Base-by-base conservation (phyloP, 106 monocot genomes). In the Narthecium ossifragum region DNA sequence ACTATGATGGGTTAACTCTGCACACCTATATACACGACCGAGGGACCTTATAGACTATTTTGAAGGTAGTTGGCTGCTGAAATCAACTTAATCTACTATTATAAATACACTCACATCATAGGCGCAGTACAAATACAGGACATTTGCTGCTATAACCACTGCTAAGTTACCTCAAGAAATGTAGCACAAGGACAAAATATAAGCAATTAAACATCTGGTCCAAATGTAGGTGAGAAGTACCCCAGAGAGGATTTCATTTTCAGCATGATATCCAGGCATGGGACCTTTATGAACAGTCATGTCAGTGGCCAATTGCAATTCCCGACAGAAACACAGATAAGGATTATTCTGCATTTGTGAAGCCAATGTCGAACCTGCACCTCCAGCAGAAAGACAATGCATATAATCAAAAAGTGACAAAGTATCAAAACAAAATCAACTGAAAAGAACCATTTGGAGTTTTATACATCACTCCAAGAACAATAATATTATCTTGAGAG, bases 261-360 rank as follows among this genome's bases (percentile, higher is more conserved):
- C n/a, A n/a, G n/a, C n/a, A n/a, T n/a, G n/a, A n/a, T n/a, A n/a
- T n/a, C n/a, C n/a, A n/a, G n/a, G n/a, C n/a, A n/a, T n/a, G n/a
- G n/a, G n/a, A n/a, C n/a, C n/a, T 30, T 52, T 65, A 1, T 50
- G 58, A 31, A 32, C 31, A 57, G 23, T 15, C 27, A 26, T 41
- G 32, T 18, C 53, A 18, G 53, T n/a, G 8, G 36, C 48, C 2
- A 31, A 24, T 11, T 51, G 64, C 51, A 52, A 25, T 24, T 17
- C 40, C 34, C 11, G 60, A 43, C 57, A 43, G 8, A 27, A 59
- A 9, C 48, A 68, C 18, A 55, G 33, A 5, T 41, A 28, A 51
- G 30, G 27, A 14, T 21, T 26, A 33, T 25, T 27, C 24, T 31
- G 48, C 53, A 43, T 20, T 53, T 61, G 24, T 39, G 40, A 18